These are phyloP conservation scores for Seiridium unicorne DNA, from an alignment of 2,329 filamentous ascomycete species.

Conservation along the genomic window DNA sequence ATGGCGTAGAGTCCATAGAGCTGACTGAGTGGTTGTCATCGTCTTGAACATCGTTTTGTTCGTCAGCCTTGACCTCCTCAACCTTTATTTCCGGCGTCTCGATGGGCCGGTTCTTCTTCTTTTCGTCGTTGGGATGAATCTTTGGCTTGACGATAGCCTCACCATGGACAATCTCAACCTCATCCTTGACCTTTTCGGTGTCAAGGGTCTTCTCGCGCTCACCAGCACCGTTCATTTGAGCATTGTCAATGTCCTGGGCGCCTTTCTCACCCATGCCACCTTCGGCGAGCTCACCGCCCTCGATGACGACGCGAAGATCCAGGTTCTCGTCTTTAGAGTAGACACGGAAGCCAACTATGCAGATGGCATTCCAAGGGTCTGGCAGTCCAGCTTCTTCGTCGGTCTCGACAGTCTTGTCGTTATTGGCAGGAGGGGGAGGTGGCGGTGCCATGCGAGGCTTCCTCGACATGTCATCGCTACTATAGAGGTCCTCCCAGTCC, in stretches of 20 bases:
- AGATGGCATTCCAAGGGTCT: conserved; percentile 41
- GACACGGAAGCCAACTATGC: conserved; percentile 38
- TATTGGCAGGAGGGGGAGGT: conserved; percentile 17
- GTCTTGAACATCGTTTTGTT: not conserved
- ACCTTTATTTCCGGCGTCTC: not conserved
- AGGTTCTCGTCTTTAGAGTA: conserved; percentile 47
- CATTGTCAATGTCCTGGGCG: conserved; percentile 54
- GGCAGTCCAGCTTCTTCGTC: conserved; percentile 38
- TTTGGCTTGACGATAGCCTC: conserved; percentile 13
- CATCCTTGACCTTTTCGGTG: conserved; percentile 21
- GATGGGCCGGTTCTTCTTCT: not conserved
- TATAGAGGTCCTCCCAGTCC: conserved; percentile 60
- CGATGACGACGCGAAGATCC: conserved; percentile 54
- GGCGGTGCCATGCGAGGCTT: conserved; percentile 42
- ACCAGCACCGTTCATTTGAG: conserved; percentile 54
- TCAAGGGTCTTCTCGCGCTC: conserved; percentile 33
- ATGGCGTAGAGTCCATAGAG: not conserved
- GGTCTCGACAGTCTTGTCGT: conserved; percentile 27
- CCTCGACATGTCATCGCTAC: conserved; percentile 54
- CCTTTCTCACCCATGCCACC: conserved; percentile 58
- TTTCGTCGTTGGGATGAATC: not conserved
- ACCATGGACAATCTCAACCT: conserved; percentile 30
- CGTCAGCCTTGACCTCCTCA: not conserved
- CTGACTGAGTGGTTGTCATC: conserved; percentile 1
- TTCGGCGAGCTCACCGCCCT: conserved; percentile 52